Percentiles rank a stretch among this genome's conserved stretches.
Evolutionary conservation across 257 asterid genomes (phyloP).

Genomic region (Jasminum sambac): DNA sequence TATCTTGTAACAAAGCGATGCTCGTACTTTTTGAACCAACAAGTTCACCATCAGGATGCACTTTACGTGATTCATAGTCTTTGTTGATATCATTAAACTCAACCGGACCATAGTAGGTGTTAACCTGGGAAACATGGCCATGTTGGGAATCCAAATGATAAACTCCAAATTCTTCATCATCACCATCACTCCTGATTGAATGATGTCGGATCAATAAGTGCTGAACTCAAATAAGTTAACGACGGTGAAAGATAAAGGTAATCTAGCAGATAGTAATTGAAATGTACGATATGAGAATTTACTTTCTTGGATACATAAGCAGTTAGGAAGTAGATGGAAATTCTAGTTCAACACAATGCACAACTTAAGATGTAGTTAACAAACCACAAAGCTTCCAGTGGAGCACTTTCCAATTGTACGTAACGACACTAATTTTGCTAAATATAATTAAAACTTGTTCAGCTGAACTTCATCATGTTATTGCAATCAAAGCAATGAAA

Average conservation of each 20-base stretch:
- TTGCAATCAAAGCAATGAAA: slow-evolving; percentile 15
- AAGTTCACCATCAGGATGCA: slow-evolving; percentile 65
- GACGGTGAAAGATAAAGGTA: slow-evolving; percentile 11
- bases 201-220: slow-evolving; percentile 16
- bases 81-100: slow-evolving; percentile 49
- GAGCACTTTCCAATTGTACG: not conserved
- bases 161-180: slow-evolving; percentile 67
- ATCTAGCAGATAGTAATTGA: not conserved
- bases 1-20: slow-evolving; percentile 40
- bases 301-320: slow-evolving; percentile 3
- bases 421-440: slow-evolving; percentile 6
- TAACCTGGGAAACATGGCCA: slow-evolving; percentile 49
- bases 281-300: not conserved
- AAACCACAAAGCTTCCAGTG: slow-evolving; percentile 8
- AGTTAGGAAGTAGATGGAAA: slow-evolving; percentile 11
- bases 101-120: slow-evolving; percentile 55
- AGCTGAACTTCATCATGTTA: not conserved
- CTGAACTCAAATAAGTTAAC: slow-evolving; percentile 8
- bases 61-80: slow-evolving; percentile 53
- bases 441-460: slow-evolving; percentile 2
- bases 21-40: slow-evolving; percentile 46
- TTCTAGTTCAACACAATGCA: not conserved
- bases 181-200: slow-evolving; percentile 70
- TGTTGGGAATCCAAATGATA: slow-evolving; percentile 46
- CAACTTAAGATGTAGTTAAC: slow-evolving; percentile 6